Evolutionary conservation across 1,139 yeast species (phyloP), one percentile per base, ranked within the genome.

Genomic region (Hanseniaspora uvarum): DNA sequence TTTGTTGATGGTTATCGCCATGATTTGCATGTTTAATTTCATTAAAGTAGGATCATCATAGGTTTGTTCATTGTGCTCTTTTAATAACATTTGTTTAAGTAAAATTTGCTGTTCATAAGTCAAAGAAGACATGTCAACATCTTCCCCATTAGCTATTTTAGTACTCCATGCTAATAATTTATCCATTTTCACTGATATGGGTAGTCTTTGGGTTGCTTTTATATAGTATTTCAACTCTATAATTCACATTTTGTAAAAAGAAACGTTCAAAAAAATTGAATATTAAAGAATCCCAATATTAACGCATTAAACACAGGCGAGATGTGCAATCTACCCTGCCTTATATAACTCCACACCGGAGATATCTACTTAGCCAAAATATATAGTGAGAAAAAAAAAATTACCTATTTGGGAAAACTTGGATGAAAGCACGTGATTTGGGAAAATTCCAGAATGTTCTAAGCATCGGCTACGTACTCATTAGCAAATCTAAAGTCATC

Each of bases 91-190:
- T 31, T 50, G 53, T 16, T 50, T 50, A 3, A 50, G 21, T 34
- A 50, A 31, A 16, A 50, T 43, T 50, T 50, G 46, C 24, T 50
- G 53, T 30, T 50, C 53, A 30, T 50, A 43, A 10, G 48, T 36
- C 26, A 50, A 44, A 12, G 53, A 50, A 14, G 53, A 43, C 53
- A 77, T 72, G 2, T 84, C 80, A 54, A 77, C 86, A 57, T 81
- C 74, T 63, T 84, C 88, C 5, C 81, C 83, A 16, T 82, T 75
- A 56, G 83, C 79, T 62, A 80, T 83, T 4, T 88, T 94, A 49
- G 88, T 77, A 5, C 96, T 87, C 97, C 97, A 89, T 61, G 87
- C 86, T 59, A 89, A 70, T 61, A 89, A 69, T 67, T 88, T 88
- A 58, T 89, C 96, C 97, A 89, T 89, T 31, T 38, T 65, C 16